These are phyloP conservation scores for Yueomyces sp. DNA, from an alignment of 1,139 yeast species.

Conservation along the genomic window DNA sequence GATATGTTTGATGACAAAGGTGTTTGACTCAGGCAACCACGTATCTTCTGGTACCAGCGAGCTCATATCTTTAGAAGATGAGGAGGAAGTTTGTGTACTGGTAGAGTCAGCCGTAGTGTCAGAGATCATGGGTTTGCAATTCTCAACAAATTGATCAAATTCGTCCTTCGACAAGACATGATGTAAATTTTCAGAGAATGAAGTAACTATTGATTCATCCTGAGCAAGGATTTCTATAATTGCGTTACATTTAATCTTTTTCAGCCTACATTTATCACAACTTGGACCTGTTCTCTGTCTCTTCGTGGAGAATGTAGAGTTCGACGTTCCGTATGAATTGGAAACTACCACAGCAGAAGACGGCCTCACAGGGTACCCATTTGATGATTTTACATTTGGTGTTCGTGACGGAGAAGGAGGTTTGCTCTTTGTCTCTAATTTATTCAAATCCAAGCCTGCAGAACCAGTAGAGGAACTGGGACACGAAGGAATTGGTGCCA, in stretches of 20 bases:
- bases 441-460: too few relatives aligned
- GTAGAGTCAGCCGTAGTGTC: not conserved
- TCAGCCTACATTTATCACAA: conserved; percentile 58
- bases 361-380: too few relatives aligned
- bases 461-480: too few relatives aligned
- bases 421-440: too few relatives aligned
- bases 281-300: conserved; percentile 66
- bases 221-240: conserved; percentile 30
- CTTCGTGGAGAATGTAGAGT: conserved; percentile 12
- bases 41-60: conserved; percentile 2
- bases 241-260: conserved; percentile 69
- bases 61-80: conserved; percentile 3
- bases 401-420: too few relatives aligned
- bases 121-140: not conserved
- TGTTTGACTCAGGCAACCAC: not conserved
- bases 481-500: too few relatives aligned
- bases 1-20: conserved; percentile 16
- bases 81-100: not conserved
- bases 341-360: not conserved
- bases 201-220: conserved; percentile 10
- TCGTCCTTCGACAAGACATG: conserved; percentile 9
- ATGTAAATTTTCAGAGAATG: conserved; percentile 10
- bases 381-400: too few relatives aligned
- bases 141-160: conserved; percentile 4
- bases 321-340: not conserved